Conservation (phyloP, 83 land plant species). For the Picea abies region DNA sequence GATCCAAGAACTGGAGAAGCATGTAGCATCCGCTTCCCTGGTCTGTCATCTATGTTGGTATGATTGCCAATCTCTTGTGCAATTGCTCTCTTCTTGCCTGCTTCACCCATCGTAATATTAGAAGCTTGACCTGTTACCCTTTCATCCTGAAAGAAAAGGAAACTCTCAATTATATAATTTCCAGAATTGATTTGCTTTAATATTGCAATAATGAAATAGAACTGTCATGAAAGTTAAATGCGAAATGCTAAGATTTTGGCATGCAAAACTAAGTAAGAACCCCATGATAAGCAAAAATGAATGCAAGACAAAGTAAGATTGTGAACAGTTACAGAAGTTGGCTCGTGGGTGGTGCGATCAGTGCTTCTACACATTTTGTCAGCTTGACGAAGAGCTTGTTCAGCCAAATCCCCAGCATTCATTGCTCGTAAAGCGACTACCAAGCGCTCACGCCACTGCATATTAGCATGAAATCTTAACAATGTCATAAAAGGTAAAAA, state of each 20-base stretch:
- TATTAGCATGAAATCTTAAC: constrained; percentile 12
- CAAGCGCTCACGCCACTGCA: constrained; percentile 96
- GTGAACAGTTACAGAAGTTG: constrained; percentile 32
- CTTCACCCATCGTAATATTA: constrained; percentile 16
- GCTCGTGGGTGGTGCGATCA: constrained; percentile 26
- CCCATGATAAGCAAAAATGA: not conserved
- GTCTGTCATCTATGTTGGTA: constrained; percentile 23
- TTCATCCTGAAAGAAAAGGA: constrained; percentile 37
- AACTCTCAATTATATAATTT: not conserved
- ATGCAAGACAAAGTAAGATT: not conserved
- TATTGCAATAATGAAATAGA: not conserved
- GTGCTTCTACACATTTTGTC: constrained; percentile 32
- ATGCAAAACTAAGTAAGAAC: not conserved
- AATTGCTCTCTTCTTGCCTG: constrained; percentile 39
- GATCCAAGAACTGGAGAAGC: constrained; percentile 20
- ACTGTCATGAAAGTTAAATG: not conserved
- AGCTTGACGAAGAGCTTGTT: constrained; percentile 33
- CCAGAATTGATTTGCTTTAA: not conserved
- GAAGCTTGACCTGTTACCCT: constrained; percentile 15
- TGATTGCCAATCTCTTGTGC: constrained; percentile 26
- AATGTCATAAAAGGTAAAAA: not conserved
- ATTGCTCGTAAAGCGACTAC: constrained; percentile 63
- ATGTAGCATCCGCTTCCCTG: constrained; percentile 51
- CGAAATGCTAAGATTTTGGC: not conserved
- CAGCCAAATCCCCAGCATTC: constrained; percentile 69